Evolutionary conservation across 2,329 filamentous ascomycete genomes (phyloP), one percentile per base, ranked within the genome.

Genomic region (Alternaria postmessia): DNA sequence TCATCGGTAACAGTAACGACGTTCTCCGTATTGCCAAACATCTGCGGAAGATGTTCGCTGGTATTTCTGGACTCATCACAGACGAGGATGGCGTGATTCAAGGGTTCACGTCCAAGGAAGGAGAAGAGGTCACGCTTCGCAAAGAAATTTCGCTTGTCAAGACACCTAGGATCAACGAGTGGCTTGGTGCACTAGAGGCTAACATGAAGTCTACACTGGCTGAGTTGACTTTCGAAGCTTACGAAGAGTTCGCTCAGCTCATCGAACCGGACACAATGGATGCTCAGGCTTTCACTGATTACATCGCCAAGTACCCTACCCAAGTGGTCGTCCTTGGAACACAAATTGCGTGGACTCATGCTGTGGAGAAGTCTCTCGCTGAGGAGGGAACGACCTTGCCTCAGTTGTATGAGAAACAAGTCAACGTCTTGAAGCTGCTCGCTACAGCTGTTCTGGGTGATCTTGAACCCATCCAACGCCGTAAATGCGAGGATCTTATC

Each of bases 11-110:
- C 79, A 98, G 94, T 81, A 97, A 97, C 74, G 95, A 99, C 74
- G 97, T 94, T 9, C 82, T 95, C 62, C 93, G 95, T 55, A 96
- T 99, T 68, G 93, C 95, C 41, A 99, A 99, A 79, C 96, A 99
- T 82, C 93, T 99, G 84, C 94, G 96, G 79, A 99, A 99, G 84
- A 99, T 99, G 95, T 99, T 99, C 83, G 95, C 96, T 65, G 95
- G 95, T 63, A 85, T 99, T 48, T 94, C 91, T 5, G 95, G 95
- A 4, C 86, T 99, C 36, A 84, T 94, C 42, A 94, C 97, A 84
- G 93, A 96, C 67, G 93, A 98, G 55, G 92, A 97, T 70, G 88
- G 89, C 26, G 88, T 92, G 63, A 98, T 99, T 65, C 90, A 91
- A 26, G 94, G 93, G 7, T 94, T 98, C 72, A 95, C 91, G 3